Conservation (phyloP, 305 asterid species). For the Ilex paraguariensis region DNA sequence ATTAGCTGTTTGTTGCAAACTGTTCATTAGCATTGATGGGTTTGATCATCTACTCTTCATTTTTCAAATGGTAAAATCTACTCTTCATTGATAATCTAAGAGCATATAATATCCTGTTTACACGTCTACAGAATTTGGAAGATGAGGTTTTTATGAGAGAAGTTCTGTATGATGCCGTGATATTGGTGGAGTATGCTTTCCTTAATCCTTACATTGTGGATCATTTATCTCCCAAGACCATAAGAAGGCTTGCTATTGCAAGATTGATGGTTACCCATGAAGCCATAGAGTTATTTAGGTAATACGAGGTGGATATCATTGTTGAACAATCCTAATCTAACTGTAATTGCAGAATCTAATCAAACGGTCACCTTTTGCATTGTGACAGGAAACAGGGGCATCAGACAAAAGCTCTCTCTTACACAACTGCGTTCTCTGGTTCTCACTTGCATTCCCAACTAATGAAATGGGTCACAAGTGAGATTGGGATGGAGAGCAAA, state of each 20-base stretch:
- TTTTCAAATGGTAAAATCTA: no score
- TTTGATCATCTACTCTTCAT: background rate
- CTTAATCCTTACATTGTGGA: conserved; percentile 45
- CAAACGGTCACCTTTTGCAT: background rate
- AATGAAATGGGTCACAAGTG: conserved; percentile 34
- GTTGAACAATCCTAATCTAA: background rate
- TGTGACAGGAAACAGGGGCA: conserved; percentile 46
- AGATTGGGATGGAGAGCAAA: conserved; percentile 30
- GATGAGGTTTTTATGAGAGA: conserved; percentile 39
- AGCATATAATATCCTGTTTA: background rate
- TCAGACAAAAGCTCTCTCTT: conserved; percentile 40
- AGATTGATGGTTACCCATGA: conserved; percentile 48
- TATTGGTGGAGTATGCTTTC: conserved; percentile 62
- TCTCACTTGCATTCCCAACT: conserved; percentile 45
- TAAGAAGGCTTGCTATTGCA: conserved; percentile 35
- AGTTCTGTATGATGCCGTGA: conserved; percentile 43
- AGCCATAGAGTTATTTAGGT: conserved; percentile 57
- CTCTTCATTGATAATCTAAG: background rate
- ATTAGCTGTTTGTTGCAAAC: background rate
- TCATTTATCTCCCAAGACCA: conserved; percentile 41
- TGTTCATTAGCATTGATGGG: background rate
- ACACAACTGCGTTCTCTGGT: conserved; percentile 45
- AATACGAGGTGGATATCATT: conserved; percentile 1
- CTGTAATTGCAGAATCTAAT: conserved; percentile 6
- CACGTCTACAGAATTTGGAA: conserved; percentile 41